Evolutionary conservation across 805 yeast species (phyloP).

Genomic region (Yarrowia hollandica): DNA sequence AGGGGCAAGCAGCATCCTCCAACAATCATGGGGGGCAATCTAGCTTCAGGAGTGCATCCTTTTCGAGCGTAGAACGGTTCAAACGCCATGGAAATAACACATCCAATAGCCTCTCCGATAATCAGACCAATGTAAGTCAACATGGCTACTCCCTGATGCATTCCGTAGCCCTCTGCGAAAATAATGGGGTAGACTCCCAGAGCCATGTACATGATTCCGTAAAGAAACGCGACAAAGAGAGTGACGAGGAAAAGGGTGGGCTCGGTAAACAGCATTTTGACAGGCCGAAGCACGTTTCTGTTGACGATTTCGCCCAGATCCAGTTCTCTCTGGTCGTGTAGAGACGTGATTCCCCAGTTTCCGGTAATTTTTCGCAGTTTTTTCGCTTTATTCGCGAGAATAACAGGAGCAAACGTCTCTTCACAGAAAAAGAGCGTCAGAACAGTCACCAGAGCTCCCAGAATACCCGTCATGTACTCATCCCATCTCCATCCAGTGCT

Average conservation of each 20-base stretch:
- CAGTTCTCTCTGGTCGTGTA: conserved; percentile 64
- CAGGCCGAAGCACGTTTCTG: conserved; percentile 67
- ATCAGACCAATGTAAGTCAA: conserved; percentile 79
- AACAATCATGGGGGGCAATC: conserved; percentile 72
- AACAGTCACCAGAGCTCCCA: conserved; percentile 49
- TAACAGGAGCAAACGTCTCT: conserved; percentile 73
- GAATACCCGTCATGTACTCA: conserved; percentile 65
- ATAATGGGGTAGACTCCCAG: conserved; percentile 76
- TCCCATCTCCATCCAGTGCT: conserved; percentile 71
- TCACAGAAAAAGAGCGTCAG: conserved; percentile 49
- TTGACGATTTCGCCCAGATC: conserved; percentile 58
- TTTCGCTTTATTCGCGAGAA: conserved; percentile 63
- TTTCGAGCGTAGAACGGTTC: conserved; percentile 56
- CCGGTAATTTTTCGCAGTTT: conserved; percentile 65
- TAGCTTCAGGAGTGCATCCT: conserved; percentile 69
- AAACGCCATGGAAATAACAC: conserved; percentile 49
- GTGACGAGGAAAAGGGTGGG: conserved; percentile 71
- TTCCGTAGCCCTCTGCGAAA: conserved; percentile 61
- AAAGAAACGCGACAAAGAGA: conserved; percentile 72
- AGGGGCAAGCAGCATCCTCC: conserved; percentile 72
- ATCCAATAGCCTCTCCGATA: conserved; percentile 63
- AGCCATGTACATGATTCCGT: conserved; percentile 73
- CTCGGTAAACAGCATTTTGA: conserved; percentile 64
- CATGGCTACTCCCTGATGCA: conserved; percentile 60
- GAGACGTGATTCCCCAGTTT: conserved; percentile 80